Evolutionary conservation across 1,139 yeast species (phyloP), one percentile per base, ranked within the genome.

Genomic region (Protomyces lactucae-debilis): DNA sequence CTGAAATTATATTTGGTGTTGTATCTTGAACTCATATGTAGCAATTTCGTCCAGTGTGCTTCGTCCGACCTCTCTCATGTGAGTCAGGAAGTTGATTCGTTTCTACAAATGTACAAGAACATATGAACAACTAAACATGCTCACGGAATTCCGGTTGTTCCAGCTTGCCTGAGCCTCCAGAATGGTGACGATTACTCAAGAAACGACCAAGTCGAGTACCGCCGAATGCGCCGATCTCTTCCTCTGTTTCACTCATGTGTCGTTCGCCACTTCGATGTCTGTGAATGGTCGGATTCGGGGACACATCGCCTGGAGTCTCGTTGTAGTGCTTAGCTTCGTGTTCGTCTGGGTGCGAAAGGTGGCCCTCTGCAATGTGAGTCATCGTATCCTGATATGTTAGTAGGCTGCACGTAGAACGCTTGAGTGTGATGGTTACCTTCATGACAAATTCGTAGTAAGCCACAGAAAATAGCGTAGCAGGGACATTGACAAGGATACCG

Each of bases 381-480:
- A 52, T 52, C 12, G 55, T 52, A 36, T 59, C 63, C 57, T 59
- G 39, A 52, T 37, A 52, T 35, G 52, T 28, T 40, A 59, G 52
- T 23, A 39, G 52, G 32, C 32, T 3, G 32, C 32, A 28, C 32
- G 9, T 28, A 28, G 32, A 28, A 28, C 1, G 9, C 9, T 28
- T 28, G 52, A 9, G 4, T 6, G 21, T n/a, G 52, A 9, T 16
- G n/a, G 21, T n/a, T 16, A 16, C 53, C 32, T 48, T 48, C 9
- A 25, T 18, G 16, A 48, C 53, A 48, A 21, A 18, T n/a, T 25
- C 32, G 32, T 48, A 25, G 21, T n/a, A 16, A n/a, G 60, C 46
- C 40, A 53, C 59, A 8, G 56, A 59, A n/a, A 60, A 54, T 18
- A 60, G 52, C n/a, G 64, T 60, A 3, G 64, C 64, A 10, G 64